Evolutionary conservation across 2,329 filamentous ascomycete genomes (phyloP), one percentile per base, ranked within the genome.

Genomic region (Botrytis deweyae): DNA sequence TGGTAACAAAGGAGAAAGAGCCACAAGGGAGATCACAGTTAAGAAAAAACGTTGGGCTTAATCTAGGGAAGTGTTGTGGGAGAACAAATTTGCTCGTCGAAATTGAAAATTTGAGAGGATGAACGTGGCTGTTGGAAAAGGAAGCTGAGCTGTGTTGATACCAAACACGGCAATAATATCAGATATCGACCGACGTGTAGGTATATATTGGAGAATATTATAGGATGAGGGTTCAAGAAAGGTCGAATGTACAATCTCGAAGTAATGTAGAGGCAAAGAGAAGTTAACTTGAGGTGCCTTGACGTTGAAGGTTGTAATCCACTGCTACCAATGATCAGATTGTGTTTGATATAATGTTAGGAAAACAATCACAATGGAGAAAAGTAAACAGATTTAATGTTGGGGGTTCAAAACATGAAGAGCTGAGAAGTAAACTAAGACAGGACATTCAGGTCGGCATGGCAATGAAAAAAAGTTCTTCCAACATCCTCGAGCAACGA

Each of bases 251-350:
- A n/a, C n/a, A 58, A 58, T 33, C n/a, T 58, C 29, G n/a, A 18
- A 58, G 52, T 58, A 58, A 58, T 58, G n/a, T 58, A 2, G 9
- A 58, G 52, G 52, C n/a, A 58, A 58, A n/a, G 52, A 58, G 52
- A 14, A 29, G 14, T 58, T 58, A 33, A 29, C n/a, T 49, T 14
- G 42, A 49, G 33, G 42, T 25, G 25, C 10, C 42, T 49, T 44
- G n/a, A 25, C 1, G 63, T 46, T 33, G 20, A 46, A 14, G 4
- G 65, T 29, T 22, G n/a, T 6, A 55, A 40, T 55, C 22, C 33
- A 67, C 65, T 40, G 40, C 46, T 40, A 40, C 36, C 33, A 55
- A 55, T n/a, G 7, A 68, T 68, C 46, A 40, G 65, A 68, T 55
- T 40, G 22, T 55, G 36, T 10, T 55, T 55, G 36, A 55, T 55